A percentile compares a stretch with the other conserved stretches of the same genome.
Conservation (phyloP, 768 basidiomycete genomes). For the Pisolithus marmoratus region DNA sequence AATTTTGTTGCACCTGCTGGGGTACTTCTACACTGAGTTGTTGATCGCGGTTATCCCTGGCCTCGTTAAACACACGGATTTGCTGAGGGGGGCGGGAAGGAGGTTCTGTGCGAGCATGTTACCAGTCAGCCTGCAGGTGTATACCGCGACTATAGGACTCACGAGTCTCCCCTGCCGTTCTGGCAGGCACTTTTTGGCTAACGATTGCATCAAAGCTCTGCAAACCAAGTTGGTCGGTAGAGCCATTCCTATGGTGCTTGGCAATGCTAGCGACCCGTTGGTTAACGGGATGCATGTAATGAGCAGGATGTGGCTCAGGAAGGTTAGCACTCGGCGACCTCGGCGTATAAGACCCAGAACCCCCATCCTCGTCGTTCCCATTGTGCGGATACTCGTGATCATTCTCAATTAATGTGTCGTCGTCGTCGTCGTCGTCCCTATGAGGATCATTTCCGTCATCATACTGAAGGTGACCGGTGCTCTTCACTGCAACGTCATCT, state of each 20-base stretch:
- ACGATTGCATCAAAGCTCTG: slow-evolving; percentile 53
- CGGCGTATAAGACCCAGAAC: slow-evolving; percentile 58
- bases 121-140: slow-evolving; percentile 13
- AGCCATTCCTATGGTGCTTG: slow-evolving; percentile 48
- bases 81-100: slow-evolving; percentile 15
- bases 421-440: slow-evolving; percentile 43
- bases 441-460: slow-evolving; percentile 31
- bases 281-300: slow-evolving; percentile 24
- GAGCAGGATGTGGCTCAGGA: slow-evolving; percentile 39
- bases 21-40: slow-evolving; percentile 20
- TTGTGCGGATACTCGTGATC: slow-evolving; percentile 27
- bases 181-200: slow-evolving; percentile 38
- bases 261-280: slow-evolving; percentile 34
- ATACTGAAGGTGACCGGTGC: slow-evolving; percentile 35
- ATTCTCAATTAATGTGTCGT: slow-evolving; percentile 41
- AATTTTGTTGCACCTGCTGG: slow-evolving; percentile 5
- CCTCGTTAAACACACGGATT: slow-evolving; percentile 14
- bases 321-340: slow-evolving; percentile 60
- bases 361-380: slow-evolving; percentile 40
- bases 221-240: slow-evolving; percentile 59
- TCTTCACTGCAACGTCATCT: slow-evolving; percentile 47
- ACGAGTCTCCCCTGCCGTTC: slow-evolving; percentile 23
- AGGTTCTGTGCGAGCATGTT: slow-evolving; percentile 11
- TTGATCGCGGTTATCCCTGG: slow-evolving; percentile 16
- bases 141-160: slow-evolving; percentile 13